These are phyloP conservation scores for Tricladium varicosporioides DNA, from an alignment of 2,329 filamentous ascomycete genomes.

Conservation along the genomic window DNA sequence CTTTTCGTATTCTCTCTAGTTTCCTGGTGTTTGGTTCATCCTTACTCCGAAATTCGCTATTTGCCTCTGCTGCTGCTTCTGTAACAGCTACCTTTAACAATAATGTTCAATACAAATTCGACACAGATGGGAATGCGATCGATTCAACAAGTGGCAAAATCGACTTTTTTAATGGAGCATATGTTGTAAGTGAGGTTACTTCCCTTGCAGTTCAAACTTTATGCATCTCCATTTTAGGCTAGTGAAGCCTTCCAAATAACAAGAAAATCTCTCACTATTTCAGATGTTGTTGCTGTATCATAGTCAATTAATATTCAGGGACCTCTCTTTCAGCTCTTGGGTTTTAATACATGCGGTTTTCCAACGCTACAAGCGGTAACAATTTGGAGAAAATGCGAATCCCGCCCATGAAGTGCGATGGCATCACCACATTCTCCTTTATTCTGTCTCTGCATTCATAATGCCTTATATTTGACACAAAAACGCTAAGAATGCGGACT, in stretches of 20 bases:
- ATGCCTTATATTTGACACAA: too few species aligned
- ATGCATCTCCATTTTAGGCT: too few species aligned
- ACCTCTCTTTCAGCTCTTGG: too few species aligned
- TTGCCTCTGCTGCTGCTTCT: slow-evolving; percentile 8
- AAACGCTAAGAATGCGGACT: too few species aligned
- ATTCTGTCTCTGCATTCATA: background rate
- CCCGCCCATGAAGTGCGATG: too few species aligned
- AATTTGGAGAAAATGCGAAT: too few species aligned
- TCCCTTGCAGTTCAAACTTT: background rate
- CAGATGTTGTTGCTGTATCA: too few species aligned
- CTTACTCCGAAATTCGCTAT: background rate
- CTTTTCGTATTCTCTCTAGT: background rate
- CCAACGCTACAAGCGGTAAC: too few species aligned
- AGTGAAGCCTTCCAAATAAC: too few species aligned
- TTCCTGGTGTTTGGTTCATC: slow-evolving; percentile 4
- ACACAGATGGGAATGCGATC: slow-evolving; percentile 27
- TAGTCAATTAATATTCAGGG: too few species aligned
- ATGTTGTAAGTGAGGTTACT: slow-evolving; percentile 6
- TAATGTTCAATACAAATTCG: slow-evolving; percentile 20
- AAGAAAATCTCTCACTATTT: too few species aligned
- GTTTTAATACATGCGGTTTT: too few species aligned
- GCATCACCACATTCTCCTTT: background rate
- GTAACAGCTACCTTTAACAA: slow-evolving; percentile 20
- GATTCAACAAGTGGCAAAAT: slow-evolving; percentile 28
- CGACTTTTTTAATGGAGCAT: slow-evolving; percentile 22